Percentiles rank a stretch among this genome's conserved stretches.
phyloP scores from a whole-genome alignment of 2,329 filamentous ascomycete species.

The Aotearoamyces nothofagi region DNA sequence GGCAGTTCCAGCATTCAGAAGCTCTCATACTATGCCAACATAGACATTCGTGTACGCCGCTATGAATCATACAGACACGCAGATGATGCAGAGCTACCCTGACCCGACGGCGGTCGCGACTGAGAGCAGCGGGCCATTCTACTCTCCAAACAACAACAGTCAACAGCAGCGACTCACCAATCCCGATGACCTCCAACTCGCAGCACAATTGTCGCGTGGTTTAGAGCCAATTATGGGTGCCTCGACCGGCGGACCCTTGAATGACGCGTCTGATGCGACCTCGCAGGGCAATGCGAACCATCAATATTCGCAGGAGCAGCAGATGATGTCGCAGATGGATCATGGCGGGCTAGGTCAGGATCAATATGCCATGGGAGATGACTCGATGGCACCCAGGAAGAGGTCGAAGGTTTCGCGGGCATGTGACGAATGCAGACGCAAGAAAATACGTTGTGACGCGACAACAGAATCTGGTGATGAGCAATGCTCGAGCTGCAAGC shows the following conservation, averaged over 20 bases:
- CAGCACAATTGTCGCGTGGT: slow-evolving; percentile 29
- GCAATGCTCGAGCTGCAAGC: slow-evolving; percentile 68
- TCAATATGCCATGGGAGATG: slow-evolving; percentile 25
- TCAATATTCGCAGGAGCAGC: slow-evolving; percentile 19
- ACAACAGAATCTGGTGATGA: slow-evolving; percentile 56
- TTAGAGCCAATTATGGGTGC: slow-evolving; percentile 26
- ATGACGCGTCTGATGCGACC: slow-evolving; percentile 20
- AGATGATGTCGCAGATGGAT: slow-evolving; percentile 6
- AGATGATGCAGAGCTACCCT: slow-evolving; percentile 17
- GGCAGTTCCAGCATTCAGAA: no score
- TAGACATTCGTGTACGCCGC: no score
- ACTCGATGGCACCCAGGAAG: slow-evolving; percentile 45
- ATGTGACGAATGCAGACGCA: slow-evolving; percentile 77
- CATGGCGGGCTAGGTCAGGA: slow-evolving; percentile 21
- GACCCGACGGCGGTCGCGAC: slow-evolving; percentile 15
- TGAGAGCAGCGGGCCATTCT: slow-evolving; percentile 15
- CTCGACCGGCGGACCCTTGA: slow-evolving; percentile 21
- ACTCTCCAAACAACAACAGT: slow-evolving; percentile 9
- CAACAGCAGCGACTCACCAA: slow-evolving; percentile 14
- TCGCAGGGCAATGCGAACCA: slow-evolving; percentile 18
- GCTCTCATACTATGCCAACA: no score
- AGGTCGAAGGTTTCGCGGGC: slow-evolving; percentile 77
- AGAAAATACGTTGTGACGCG: slow-evolving; percentile 83
- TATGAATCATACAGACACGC: slow-evolving; percentile 12
- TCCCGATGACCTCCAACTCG: slow-evolving; percentile 28